These are phyloP conservation scores for Diaporthe aspalathi DNA, from an alignment of 2,329 filamentous ascomycete genomes.

Conservation along the genomic window DNA sequence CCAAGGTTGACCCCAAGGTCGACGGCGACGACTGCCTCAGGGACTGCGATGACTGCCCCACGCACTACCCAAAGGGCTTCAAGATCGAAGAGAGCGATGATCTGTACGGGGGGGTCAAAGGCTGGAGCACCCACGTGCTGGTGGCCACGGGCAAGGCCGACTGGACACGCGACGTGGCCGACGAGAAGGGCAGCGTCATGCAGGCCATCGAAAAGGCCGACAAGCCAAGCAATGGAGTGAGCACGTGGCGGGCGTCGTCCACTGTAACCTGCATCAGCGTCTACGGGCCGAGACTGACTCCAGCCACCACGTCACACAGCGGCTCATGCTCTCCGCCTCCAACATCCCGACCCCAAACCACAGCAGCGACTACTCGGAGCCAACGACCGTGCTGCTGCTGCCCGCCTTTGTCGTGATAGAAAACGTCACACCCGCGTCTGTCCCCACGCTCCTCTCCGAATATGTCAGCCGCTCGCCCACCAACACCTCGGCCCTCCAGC, in stretches of 20 bases:
- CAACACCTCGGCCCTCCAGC: constrained; percentile 72
- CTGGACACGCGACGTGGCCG: constrained; percentile 89
- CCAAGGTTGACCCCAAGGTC: constrained; percentile 76
- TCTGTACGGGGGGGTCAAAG: constrained; percentile 86
- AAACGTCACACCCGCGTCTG: constrained; percentile 81
- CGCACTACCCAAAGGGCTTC: constrained; percentile 78
- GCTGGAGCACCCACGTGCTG: constrained; percentile 88
- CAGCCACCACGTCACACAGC: constrained; percentile 57
- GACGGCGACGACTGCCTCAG: constrained; percentile 91
- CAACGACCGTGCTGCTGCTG: constrained; percentile 84
- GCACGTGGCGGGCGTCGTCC: constrained; percentile 44
- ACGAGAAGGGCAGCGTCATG: constrained; percentile 90
- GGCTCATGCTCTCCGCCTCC: constrained; percentile 89
- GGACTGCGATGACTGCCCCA: constrained; percentile 85
- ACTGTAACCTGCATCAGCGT: background rate
- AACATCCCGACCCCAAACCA: constrained; percentile 86
- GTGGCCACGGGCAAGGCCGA: constrained; percentile 97
- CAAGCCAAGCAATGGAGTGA: constrained; percentile 75
- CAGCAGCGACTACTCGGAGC: constrained; percentile 70
- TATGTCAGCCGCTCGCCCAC: constrained; percentile 81
- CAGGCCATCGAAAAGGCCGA: constrained; percentile 72
- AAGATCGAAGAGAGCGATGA: constrained; percentile 81
- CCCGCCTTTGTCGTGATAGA: constrained; percentile 87
- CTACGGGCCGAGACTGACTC: constrained; percentile 6
- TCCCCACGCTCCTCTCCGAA: constrained; percentile 76